Evolutionary conservation across 768 basidiomycete species (phyloP), one percentile per base, ranked within the genome.

Genomic region (Nidularia sp.): DNA sequence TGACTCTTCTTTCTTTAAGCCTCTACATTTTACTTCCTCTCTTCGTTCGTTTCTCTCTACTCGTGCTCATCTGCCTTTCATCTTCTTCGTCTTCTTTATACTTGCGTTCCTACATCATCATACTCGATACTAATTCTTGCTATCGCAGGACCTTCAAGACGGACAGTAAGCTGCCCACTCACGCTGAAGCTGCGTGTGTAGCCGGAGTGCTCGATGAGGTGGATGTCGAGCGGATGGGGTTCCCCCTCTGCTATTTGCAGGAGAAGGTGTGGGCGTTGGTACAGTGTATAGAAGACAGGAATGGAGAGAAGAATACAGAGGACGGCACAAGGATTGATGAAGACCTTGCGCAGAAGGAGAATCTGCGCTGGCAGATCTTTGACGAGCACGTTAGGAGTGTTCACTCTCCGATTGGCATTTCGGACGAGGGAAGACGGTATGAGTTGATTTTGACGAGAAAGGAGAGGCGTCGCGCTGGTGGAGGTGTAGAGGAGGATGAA

Each of bases 141-240:
- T 29, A 4, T 2, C 56, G 48, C 47, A 79, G 84, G 45, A 76
- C 83, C 4, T 84, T 83, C 59, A 80, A 74, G 13, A 70, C 71
- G 8, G 67, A 73, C 15, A 62, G 65, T 33, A 68, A 65, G 47
- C 58, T 72, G 2, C 73, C 73, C 3, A 69, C 67, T 0, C 48
- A 62, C 9, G 55, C 58, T 33, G 66, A 74, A 45, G 57, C 73
- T 22, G 47, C 68, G 9, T 63, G 62, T 6, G 70, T 70, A 25
- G 53, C 52, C 2, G 53, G 62, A 15, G 41, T 64, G 13, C 49
- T 63, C 15, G 57, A 59, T 47, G 34, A 48, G 53, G 9, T 45
- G 32, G 51, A 50, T 36, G 13, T 36, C 13, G 44, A n/a, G n/a
- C 12, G 25, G 44, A 10, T 25, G n/a, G 25, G 44, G 33, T 29